Conservation (phyloP, 345 rosid genomes). For the Linum trigynum region DNA sequence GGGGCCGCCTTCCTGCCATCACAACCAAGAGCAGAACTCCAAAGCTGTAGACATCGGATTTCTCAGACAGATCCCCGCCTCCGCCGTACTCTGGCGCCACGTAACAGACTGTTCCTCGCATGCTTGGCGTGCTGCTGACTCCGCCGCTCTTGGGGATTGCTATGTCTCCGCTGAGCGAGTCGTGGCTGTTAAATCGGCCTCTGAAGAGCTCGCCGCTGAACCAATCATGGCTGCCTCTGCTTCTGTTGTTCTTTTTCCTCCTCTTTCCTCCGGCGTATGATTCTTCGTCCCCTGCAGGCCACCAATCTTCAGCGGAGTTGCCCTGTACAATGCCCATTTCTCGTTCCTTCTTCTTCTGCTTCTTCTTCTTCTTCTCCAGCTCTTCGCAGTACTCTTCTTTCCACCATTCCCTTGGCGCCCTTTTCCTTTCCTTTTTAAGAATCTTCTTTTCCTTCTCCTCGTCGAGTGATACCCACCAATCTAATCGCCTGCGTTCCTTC, state of each 20-base stretch:
- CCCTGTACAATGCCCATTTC: slow-evolving; percentile 16
- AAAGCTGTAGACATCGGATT: slow-evolving; percentile 81
- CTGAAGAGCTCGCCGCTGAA: slow-evolving; percentile 67
- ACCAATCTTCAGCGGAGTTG: slow-evolving; percentile 34
- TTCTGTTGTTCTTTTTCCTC: slow-evolving; percentile 40
- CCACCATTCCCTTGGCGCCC: slow-evolving; percentile 95
- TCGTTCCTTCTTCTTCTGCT: slow-evolving; percentile 42
- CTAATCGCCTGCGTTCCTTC: slow-evolving; percentile 39
- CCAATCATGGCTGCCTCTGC: slow-evolving; percentile 61
- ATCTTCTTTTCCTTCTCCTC: slow-evolving; percentile 47
- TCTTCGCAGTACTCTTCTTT: slow-evolving; percentile 84
- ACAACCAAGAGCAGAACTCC: slow-evolving; percentile 75
- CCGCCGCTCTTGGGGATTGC: slow-evolving; percentile 53
- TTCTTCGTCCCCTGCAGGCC: slow-evolving; percentile 40
- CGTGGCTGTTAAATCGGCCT: slow-evolving; percentile 44
- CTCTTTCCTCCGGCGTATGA: slow-evolving; percentile 34
- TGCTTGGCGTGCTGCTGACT: slow-evolving; percentile 80
- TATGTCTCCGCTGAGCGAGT: slow-evolving; percentile 55
- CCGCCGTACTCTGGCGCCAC: slow-evolving; percentile 85
- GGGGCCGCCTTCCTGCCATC: slow-evolving; percentile 77
- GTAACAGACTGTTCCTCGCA: slow-evolving; percentile 92
- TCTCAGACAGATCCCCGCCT: slow-evolving; percentile 62
- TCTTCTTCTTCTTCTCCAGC: slow-evolving; percentile 52
- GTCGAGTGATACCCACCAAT: slow-evolving; percentile 86
- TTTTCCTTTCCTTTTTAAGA: slow-evolving; percentile 47